Base-by-base conservation (phyloP, 495 filamentous ascomycete species). In the Aspergillus biplanus region DNA sequence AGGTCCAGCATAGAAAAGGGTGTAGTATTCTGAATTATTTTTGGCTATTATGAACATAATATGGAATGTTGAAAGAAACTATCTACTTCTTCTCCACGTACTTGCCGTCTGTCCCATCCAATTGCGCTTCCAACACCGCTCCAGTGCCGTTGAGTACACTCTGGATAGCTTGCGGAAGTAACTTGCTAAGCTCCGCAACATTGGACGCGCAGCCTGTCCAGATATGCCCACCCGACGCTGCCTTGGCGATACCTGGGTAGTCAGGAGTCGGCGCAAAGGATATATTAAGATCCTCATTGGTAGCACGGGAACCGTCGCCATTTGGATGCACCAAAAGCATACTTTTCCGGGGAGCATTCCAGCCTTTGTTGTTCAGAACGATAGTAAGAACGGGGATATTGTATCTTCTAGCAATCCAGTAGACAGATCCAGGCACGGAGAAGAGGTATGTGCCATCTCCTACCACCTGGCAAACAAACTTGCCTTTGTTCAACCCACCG, bases 361-460 rank as follows among this genome's bases (percentile, higher is more conserved):
- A 97, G 61, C 94, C 93, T 75, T 95, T 90, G 73, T 98, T 98
- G 73, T 97, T 97, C 58, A 98, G 74, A 4, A 98, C 90, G 61
- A 98, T 93, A 0, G 93, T 97, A 61, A 98, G 75, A 15, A 97
- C 82, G 0, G 94, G 93, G 56, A 97, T 94, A 21, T 87, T 85
- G 72, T 98, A 98, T 15, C 93, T 85, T 66, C 87, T 82, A 3
- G 88, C 78, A 59, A 98, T 94, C 94, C 94, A 98, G 77, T 97
- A 97, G 18, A 97, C 93, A 27, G 87, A 90, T 0, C 91, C 91
- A 0, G 94, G 94, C 0, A 98, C 89, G 27, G 86, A 86, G 73
- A 98, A 98, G 5, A 98, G 81, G 73, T 86, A 98, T 0, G 93
- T 95, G 11, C 94, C 94, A 59, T 98, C 94, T 16, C 94, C 94